These are phyloP conservation scores for Galerina sulciceps DNA, from an alignment of 768 basidiomycete genomes.

Conservation along the genomic window DNA sequence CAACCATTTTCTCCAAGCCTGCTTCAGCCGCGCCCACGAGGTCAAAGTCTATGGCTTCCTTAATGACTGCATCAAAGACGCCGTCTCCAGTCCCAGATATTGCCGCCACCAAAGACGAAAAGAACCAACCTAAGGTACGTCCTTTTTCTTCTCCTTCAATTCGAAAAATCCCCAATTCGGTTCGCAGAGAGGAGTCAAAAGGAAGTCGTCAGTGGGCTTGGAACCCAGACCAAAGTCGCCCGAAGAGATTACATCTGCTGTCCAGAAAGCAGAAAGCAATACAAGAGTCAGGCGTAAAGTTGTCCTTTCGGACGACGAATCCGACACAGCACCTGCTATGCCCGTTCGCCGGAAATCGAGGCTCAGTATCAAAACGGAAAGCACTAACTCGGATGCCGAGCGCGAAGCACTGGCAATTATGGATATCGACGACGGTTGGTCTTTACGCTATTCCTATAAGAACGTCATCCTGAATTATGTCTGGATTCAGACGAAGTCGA, in stretches of 20 bases:
- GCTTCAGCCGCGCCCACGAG: too few species aligned
- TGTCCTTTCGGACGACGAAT: constrained; percentile 67
- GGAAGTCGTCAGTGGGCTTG: constrained; percentile 47
- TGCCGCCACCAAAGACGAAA: constrained; percentile 3
- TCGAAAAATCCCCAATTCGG: background rate
- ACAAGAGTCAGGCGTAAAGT: constrained; percentile 50
- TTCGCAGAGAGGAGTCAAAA: constrained; percentile 40
- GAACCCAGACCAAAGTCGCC: constrained; percentile 16
- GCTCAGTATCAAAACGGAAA: constrained; percentile 29
- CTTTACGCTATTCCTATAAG: background rate
- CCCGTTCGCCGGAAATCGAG: constrained; percentile 37
- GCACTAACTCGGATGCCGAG: constrained; percentile 44
- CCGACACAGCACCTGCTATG: constrained; percentile 37
- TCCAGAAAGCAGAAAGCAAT: constrained; percentile 18
- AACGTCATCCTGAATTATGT: background rate
- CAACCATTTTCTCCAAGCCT: too few species aligned
- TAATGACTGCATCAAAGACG: constrained; percentile 1
- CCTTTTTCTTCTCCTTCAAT: background rate
- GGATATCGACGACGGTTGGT: constrained; percentile 24
- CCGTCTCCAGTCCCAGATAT: constrained; percentile 14
- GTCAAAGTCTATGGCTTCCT: background rate
- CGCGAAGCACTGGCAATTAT: constrained; percentile 39
- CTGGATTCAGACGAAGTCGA: constrained; percentile 20
- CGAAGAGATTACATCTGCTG: constrained; percentile 11
- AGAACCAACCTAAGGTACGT: background rate